These are phyloP conservation scores for Graphiopsis chlorocephala DNA, from an alignment of 2,329 filamentous ascomycete genomes.

Conservation along the genomic window DNA sequence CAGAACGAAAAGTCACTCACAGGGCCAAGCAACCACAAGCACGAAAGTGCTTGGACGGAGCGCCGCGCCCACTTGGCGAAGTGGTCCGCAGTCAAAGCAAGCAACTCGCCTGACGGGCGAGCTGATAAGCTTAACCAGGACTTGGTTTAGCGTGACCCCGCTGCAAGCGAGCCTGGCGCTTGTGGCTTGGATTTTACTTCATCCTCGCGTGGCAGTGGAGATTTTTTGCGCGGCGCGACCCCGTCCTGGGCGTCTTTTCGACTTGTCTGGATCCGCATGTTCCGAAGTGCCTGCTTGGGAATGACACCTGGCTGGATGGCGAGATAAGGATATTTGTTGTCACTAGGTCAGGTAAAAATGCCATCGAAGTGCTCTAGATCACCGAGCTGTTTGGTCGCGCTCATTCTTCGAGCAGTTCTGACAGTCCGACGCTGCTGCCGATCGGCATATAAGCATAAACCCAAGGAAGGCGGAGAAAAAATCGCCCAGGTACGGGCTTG, in stretches of 20 bases:
- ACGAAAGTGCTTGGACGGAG: conserved; percentile 6
- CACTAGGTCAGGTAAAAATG: background rate
- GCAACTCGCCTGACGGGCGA: conserved; percentile 15
- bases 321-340: background rate
- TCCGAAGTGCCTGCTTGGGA: conserved; percentile 5
- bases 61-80: conserved; percentile 14
- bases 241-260: conserved; percentile 6
- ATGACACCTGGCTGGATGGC: background rate
- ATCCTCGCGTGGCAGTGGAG: conserved; percentile 16
- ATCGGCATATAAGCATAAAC: conserved; percentile 16
- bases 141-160: conserved; percentile 15
- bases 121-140: conserved; percentile 15
- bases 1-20: conserved; percentile 2
- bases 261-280: conserved; percentile 14
- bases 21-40: conserved; percentile 14
- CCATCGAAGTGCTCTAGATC: background rate
- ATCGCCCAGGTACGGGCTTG: conserved; percentile 11
- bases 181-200: conserved; percentile 17
- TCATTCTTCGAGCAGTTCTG: background rate
- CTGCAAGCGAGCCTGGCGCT: conserved; percentile 7
- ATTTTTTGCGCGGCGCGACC: conserved; percentile 6
- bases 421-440: background rate
- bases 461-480: conserved; percentile 14
- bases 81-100: conserved; percentile 14
- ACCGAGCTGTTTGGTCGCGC: background rate